These are phyloP conservation scores for Fragaria nilgerrensis DNA, from an alignment of 306 rosid species.

Conservation along the genomic window DNA sequence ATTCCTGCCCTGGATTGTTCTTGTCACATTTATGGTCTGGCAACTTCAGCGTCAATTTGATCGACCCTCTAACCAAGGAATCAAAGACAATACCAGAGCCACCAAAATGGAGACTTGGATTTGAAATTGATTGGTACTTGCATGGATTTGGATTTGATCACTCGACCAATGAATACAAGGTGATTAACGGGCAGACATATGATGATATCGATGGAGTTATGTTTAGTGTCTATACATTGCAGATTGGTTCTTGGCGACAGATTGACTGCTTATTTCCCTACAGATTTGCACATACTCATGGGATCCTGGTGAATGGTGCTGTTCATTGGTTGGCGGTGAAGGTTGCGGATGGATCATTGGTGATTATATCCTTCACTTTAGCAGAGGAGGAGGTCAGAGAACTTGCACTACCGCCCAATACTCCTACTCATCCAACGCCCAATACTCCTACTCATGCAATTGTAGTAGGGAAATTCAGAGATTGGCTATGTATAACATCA, in stretches of 20 bases:
- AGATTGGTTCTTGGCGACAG: constrained; percentile 5
- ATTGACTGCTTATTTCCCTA: background rate
- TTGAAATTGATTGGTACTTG: rapidly evolving
- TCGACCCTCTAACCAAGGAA: background rate
- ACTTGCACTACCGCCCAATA: background rate
- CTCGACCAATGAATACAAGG: background rate
- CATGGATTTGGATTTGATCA: background rate
- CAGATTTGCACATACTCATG: background rate
- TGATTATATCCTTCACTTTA: background rate
- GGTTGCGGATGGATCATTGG: background rate
- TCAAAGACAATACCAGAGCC: background rate
- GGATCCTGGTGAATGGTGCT: background rate
- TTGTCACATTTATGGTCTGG: background rate
- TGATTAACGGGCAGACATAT: background rate
- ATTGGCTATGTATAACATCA: background rate
- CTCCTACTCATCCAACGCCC: background rate
- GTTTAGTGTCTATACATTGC: constrained; percentile 14
- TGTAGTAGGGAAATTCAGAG: background rate
- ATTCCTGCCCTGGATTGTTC: background rate
- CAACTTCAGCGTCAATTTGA: background rate
- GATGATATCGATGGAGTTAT: background rate
- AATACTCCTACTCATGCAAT: background rate
- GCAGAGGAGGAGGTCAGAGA: background rate
- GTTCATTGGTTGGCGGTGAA: background rate
- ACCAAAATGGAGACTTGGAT: background rate